Evolutionary conservation across 75 land plant species (phyloP), one percentile per base, ranked within the genome.

Genomic region (Pinus albicaulis): DNA sequence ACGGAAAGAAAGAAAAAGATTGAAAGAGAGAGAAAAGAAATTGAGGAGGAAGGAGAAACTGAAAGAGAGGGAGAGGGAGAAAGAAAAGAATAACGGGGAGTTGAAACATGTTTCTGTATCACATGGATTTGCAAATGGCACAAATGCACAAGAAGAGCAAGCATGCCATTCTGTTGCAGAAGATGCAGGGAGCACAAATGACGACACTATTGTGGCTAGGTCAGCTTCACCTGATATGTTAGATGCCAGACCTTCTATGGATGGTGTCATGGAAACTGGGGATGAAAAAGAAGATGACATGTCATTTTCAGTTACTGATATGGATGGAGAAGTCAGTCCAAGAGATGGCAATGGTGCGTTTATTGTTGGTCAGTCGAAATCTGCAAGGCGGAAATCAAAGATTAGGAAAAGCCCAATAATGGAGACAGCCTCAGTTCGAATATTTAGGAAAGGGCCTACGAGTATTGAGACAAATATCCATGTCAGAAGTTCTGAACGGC

Each of bases 1-100:
- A 72, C 86, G 98, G 26, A 91, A 90, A 76, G 98, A 95, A 88
- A 87, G 98, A 66, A 85, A 81, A 80, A 87, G 91, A 81, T 80
- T 80, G 48, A 97, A 97, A 85, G 99, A 98, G 77, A 83, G 90
- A 75, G 99, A 98, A 77, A 98, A 95, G 80, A 98, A 98, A 69
- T 88, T 89, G 4, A 78, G 98, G 64, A 86, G 96, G 81, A 98
- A 93, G 77, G 99, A 98, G 73, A 92, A 94, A 73, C 80, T 91
- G 58, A 94, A 82, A 79, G 90, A 83, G 63, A 98, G 90, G 83
- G 97, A 88, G 19, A 87, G 76, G 74, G 89, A 93, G 31, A 92
- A 78, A 84, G 92, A 87, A 36, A 87, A 87, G 60, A 75, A 74
- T 20, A 66, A 66, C 41, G 36, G 31, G 31, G 86, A 81, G 60